A percentile compares a stretch with the other conserved stretches of the same genome.
Evolutionary conservation across 2,329 filamentous ascomycete species (phyloP).

Genomic region (Ceratocystis huliohia): DNA sequence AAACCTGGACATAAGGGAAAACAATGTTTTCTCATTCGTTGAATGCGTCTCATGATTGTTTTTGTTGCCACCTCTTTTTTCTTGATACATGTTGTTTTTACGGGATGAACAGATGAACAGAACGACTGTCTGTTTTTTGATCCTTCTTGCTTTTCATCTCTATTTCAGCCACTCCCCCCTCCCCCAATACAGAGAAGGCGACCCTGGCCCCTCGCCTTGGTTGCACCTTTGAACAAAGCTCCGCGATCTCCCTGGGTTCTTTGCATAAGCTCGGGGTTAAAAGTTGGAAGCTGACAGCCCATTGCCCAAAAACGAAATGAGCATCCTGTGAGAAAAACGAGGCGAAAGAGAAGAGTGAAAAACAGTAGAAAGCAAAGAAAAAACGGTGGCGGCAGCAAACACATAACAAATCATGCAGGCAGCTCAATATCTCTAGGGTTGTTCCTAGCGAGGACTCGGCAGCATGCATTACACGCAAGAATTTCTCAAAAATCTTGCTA

Average conservation of each 20-base stretch:
- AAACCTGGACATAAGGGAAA: background rate
- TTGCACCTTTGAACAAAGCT: background rate
- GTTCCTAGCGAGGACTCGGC: background rate
- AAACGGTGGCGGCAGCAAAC: background rate
- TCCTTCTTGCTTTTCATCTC: constrained; percentile 4
- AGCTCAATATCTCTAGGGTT: background rate
- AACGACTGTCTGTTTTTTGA: background rate
- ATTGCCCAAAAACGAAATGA: too few relatives aligned
- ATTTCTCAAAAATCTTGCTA: background rate
- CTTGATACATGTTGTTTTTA: background rate
- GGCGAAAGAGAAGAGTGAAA: background rate
- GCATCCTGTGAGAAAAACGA: background rate
- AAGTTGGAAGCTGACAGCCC: background rate
- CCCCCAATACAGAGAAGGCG: background rate
- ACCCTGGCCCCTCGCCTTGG: background rate
- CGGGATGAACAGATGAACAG: constrained; percentile 10
- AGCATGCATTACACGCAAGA: background rate
- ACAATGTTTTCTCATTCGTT: background rate
- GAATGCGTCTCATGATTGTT: background rate
- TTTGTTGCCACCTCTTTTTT: background rate
- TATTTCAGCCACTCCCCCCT: background rate
- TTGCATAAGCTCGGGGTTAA: background rate
- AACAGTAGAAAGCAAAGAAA: background rate
- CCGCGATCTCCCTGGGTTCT: background rate
- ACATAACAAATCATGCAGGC: too few relatives aligned